phyloP scores from a whole-genome alignment of 768 basidiomycete genomes.

The Candolleomyces efflorescens region DNA sequence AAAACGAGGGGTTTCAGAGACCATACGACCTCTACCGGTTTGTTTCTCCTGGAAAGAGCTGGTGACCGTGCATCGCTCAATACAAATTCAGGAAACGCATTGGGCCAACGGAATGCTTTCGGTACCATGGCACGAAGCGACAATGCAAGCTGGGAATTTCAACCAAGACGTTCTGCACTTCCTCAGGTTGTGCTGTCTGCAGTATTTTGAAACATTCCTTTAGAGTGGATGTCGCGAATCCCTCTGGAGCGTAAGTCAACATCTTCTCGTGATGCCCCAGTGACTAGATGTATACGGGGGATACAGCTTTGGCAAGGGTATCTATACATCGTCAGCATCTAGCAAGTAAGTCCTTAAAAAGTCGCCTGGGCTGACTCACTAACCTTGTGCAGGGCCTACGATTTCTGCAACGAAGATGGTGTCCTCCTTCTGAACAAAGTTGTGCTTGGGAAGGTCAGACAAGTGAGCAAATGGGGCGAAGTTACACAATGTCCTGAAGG shows the following conservation, averaged over 20 bases:
- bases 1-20: slow-evolving; percentile 16
- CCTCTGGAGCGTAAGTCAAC: not conserved
- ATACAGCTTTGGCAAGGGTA: slow-evolving; percentile 23
- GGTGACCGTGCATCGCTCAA: not conserved
- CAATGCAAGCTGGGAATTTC: slow-evolving; percentile 22
- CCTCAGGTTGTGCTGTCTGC: slow-evolving; percentile 19
- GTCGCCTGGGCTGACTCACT: not conserved
- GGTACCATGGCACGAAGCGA: slow-evolving; percentile 28
- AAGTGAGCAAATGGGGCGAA: slow-evolving; percentile 17
- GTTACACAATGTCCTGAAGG: slow-evolving; percentile 23
- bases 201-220: slow-evolving; percentile 27
- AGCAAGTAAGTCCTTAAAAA: slow-evolving; percentile 23
- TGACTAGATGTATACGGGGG: not conserved
- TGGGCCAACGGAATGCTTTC: slow-evolving; percentile 23
- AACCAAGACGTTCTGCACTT: slow-evolving; percentile 20
- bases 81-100: slow-evolving; percentile 14
- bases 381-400: slow-evolving; percentile 17
- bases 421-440: slow-evolving; percentile 26
- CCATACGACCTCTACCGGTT: slow-evolving; percentile 5
- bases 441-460: slow-evolving; percentile 21
- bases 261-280: not conserved
- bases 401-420: slow-evolving; percentile 16
- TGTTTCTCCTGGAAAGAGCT: not conserved
- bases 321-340: slow-evolving; percentile 25
- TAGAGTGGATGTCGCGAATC: slow-evolving; percentile 24